Conservation (phyloP, 129 eudicot species). For the Logfia minima region DNA sequence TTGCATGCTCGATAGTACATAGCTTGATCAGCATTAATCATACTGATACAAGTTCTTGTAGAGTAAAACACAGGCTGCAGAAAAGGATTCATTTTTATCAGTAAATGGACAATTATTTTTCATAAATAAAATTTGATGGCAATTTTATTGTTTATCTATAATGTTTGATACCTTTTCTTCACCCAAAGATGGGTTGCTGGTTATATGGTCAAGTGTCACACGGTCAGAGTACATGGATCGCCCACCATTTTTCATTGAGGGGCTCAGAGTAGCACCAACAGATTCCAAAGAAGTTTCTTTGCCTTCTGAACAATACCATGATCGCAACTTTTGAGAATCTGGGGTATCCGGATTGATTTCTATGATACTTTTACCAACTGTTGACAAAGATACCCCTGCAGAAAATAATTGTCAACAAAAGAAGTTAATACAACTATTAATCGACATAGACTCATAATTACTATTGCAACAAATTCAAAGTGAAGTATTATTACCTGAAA, state of each 20-base stretch:
- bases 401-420: neutral
- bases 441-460: neutral
- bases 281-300: slow-evolving; percentile 78
- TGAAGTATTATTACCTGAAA: slow-evolving; percentile 51
- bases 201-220: slow-evolving; percentile 62
- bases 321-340: slow-evolving; percentile 72
- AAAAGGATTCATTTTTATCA: neutral
- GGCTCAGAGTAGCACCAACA: slow-evolving; percentile 65
- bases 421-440: neutral
- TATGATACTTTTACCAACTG: slow-evolving; percentile 64
- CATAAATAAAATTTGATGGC: neutral
- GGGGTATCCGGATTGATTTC: slow-evolving; percentile 75
- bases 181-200: slow-evolving; percentile 70
- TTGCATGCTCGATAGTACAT: slow-evolving; percentile 96
- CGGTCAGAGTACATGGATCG: slow-evolving; percentile 76
- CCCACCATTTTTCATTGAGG: slow-evolving; percentile 50
- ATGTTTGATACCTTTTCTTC: slow-evolving; percentile 63
- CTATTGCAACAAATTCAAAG: neutral
- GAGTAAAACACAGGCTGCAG: slow-evolving; percentile 73
- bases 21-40: slow-evolving; percentile 72
- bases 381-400: slow-evolving; percentile 80
- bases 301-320: slow-evolving; percentile 87
- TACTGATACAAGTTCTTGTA: slow-evolving; percentile 63
- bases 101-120: neutral
- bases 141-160: neutral